Percentiles rank a stretch among this genome's conserved stretches.
These are phyloP conservation scores for Apiospora malaysiana DNA, from an alignment of 2,329 filamentous ascomycete species.

Conservation along the genomic window DNA sequence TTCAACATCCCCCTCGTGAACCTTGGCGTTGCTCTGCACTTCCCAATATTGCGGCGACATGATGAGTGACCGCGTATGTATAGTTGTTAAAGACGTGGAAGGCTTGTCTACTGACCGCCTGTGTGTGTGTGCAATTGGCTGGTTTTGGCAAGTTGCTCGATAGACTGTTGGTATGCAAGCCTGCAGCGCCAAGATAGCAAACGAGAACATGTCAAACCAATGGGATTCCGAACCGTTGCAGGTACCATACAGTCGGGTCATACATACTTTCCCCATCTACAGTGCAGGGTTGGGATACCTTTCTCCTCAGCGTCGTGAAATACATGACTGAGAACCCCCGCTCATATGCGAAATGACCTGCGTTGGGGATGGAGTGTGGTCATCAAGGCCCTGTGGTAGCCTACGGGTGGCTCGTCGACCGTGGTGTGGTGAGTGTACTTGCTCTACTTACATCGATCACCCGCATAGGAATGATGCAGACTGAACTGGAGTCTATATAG, in stretches of 20 bases:
- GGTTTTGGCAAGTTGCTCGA: background rate
- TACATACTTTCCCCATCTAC: too few species aligned
- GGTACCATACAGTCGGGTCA: too few species aligned
- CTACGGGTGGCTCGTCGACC: background rate
- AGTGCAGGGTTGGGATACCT: too few species aligned
- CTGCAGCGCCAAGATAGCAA: background rate
- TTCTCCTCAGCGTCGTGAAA: too few species aligned
- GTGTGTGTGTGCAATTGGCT: background rate
- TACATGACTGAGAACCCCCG: too few species aligned
- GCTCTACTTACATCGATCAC: background rate
- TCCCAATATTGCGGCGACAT: background rate
- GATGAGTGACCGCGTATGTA: background rate
- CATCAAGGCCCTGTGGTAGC: too few species aligned
- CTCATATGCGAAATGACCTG: too few species aligned
- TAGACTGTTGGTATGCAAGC: background rate
- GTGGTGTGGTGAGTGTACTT: background rate
- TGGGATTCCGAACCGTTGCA: too few species aligned
- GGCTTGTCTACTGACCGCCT: too few species aligned
- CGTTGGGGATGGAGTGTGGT: too few species aligned
- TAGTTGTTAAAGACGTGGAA: background rate
- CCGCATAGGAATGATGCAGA: background rate
- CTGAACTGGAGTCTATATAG: background rate
- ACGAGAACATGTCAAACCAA: too few species aligned
- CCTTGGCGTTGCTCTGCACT: background rate
- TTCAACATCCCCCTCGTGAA: constrained; percentile 1